Percentiles rank a stretch among this genome's conserved stretches.
These are phyloP conservation scores for Pseudocercospora vitis DNA, from an alignment of 2,329 filamentous ascomycete species.

Conservation along the genomic window DNA sequence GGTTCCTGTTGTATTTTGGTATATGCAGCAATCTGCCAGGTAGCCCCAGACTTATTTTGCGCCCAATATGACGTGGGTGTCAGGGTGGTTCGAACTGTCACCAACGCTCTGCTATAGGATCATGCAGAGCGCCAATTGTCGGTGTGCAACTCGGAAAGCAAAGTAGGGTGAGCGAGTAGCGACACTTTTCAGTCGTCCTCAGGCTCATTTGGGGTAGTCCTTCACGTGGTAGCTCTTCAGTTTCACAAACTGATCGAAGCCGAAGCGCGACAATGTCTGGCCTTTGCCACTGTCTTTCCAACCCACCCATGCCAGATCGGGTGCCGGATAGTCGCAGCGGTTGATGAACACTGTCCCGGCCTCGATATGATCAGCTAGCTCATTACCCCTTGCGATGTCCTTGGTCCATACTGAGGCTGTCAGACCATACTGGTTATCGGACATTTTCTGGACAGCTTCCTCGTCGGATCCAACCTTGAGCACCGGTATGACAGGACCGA, in stretches of 20 bases:
- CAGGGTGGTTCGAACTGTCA: no score
- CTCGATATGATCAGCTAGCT: conserved; percentile 77
- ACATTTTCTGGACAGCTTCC: conserved; percentile 84
- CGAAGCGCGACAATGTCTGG: conserved; percentile 82
- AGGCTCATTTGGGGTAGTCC: conserved; percentile 58
- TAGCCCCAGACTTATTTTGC: not conserved
- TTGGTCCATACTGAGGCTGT: conserved; percentile 98
- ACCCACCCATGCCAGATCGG: conserved; percentile 66
- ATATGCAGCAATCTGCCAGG: not conserved
- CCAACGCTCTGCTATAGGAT: no score
- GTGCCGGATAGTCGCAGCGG: conserved; percentile 85
- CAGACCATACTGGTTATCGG: conserved; percentile 89
- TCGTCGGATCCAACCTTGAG: conserved; percentile 80
- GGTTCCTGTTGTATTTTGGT: not conserved
- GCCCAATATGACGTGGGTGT: not conserved
- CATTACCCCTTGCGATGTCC: conserved; percentile 71
- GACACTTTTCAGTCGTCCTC: no score
- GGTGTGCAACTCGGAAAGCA: no score
- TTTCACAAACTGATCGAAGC: conserved; percentile 94
- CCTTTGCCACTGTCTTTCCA: conserved; percentile 97
- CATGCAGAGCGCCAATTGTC: no score
- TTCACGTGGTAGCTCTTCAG: conserved; percentile 95
- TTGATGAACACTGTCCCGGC: conserved; percentile 97
- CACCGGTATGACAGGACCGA: conserved; percentile 87
- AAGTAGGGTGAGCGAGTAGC: no score